phyloP scores from a whole-genome alignment of 108 stramenopile genomes.

The Ochromonas danica region DNA sequence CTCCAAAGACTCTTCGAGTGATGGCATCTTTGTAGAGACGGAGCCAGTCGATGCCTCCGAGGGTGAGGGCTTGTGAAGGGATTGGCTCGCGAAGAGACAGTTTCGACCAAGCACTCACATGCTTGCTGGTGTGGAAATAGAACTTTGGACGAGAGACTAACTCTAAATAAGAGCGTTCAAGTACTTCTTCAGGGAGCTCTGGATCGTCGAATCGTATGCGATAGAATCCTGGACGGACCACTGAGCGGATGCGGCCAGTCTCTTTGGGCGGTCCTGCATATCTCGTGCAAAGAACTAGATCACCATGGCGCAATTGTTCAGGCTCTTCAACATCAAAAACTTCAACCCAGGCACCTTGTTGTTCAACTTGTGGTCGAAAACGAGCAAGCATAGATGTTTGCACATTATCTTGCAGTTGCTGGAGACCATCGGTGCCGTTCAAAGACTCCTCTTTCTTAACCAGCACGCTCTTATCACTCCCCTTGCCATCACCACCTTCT shows the following conservation, averaged over 20 bases:
- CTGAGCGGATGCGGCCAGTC: not conserved
- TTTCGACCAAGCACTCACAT: not conserved
- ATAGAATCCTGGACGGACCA: not conserved
- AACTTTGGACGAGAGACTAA: not conserved
- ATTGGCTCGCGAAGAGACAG: too few relatives aligned
- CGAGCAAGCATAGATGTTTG: not conserved
- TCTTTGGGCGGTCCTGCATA: not conserved
- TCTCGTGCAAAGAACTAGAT: not conserved
- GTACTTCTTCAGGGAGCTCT: not conserved
- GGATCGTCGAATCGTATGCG: not conserved
- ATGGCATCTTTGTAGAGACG: not conserved
- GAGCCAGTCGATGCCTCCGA: not conserved
- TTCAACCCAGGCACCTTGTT: constrained; percentile 12
- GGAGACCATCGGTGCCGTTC: not conserved
- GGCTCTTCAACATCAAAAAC: constrained; percentile 30
- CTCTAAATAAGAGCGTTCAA: not conserved
- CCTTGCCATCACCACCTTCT: not conserved
- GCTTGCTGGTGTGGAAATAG: not conserved
- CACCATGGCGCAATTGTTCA: not conserved
- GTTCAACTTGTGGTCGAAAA: not conserved
- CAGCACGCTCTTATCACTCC: not conserved
- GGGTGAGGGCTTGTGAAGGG: not conserved
- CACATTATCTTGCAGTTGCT: not conserved
- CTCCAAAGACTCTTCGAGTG: constrained; percentile 2
- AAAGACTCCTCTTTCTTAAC: not conserved